These are phyloP conservation scores for Aspergillus thermomutatus DNA, from an alignment of 2,329 filamentous ascomycete species.

Conservation along the genomic window DNA sequence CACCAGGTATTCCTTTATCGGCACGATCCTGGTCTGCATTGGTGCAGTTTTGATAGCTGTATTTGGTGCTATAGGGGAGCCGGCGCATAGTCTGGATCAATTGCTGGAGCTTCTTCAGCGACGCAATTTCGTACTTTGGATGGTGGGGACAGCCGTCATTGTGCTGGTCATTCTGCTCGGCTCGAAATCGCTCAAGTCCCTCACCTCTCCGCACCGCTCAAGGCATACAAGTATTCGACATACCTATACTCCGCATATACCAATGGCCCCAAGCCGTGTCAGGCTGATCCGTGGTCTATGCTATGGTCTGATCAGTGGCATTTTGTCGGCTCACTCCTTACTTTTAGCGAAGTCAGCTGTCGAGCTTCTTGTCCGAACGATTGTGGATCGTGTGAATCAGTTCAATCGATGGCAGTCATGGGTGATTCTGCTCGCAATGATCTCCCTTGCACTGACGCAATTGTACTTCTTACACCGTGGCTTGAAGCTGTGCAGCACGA, in stretches of 20 bases:
- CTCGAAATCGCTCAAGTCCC: constrained; percentile 45
- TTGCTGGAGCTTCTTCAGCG: constrained; percentile 72
- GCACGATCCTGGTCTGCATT: constrained; percentile 79
- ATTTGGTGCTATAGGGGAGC: constrained; percentile 91
- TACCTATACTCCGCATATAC: constrained; percentile 36
- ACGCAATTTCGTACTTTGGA: constrained; percentile 80
- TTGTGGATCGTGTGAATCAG: constrained; percentile 83
- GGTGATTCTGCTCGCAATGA: constrained; percentile 78
- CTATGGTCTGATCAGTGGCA: constrained; percentile 87
- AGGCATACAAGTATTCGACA: constrained; percentile 43
- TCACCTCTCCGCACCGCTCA: constrained; percentile 31
- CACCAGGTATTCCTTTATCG: constrained; percentile 86
- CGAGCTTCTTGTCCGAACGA: constrained; percentile 83
- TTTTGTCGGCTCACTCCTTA: constrained; percentile 88
- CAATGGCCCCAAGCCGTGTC: constrained; percentile 56
- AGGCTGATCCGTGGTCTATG: constrained; percentile 77
- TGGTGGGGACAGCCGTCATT: constrained; percentile 72
- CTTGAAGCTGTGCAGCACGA: constrained; percentile 91
- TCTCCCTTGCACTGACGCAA: constrained; percentile 79
- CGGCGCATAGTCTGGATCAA: constrained; percentile 82
- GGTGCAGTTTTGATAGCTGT: constrained; percentile 90
- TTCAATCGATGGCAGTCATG: constrained; percentile 95
- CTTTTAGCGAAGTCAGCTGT: constrained; percentile 95
- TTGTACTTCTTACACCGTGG: constrained; percentile 94
- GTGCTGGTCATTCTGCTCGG: constrained; percentile 65